A percentile compares a stretch with the other conserved stretches of the same genome.
phyloP scores from a whole-genome alignment of 2,329 filamentous ascomycete species.

The Xylariaceae sp. region DNA sequence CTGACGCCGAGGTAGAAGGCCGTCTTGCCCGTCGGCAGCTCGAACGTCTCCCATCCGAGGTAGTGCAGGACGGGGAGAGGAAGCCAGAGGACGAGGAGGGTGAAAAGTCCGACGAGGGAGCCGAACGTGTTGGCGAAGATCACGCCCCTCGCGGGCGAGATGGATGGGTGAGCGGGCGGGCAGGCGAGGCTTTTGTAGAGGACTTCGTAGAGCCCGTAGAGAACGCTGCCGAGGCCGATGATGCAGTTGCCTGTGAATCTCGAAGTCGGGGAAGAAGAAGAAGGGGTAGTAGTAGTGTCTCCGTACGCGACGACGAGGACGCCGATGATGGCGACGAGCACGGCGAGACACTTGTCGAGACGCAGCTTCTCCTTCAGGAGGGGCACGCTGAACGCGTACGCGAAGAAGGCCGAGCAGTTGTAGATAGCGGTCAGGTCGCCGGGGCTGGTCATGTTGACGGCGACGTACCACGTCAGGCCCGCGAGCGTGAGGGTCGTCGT shows the following conservation, averaged over 20 bases:
- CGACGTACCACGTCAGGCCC: constrained; percentile 91
- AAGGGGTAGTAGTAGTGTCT: constrained; percentile 50
- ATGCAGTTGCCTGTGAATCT: constrained; percentile 81
- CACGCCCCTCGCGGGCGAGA: constrained; percentile 78
- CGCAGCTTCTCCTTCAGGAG: constrained; percentile 79
- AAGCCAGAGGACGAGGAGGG: constrained; percentile 82
- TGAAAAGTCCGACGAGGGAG: constrained; percentile 80
- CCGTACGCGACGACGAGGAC: constrained; percentile 96
- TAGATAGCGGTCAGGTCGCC: constrained; percentile 96
- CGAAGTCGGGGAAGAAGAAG: constrained; percentile 45
- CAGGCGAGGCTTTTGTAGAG: constrained; percentile 92
- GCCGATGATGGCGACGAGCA: constrained; percentile 78
- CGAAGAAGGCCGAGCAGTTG: constrained; percentile 98
- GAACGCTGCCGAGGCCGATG: constrained; percentile 82
- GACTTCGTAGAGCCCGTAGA: constrained; percentile 97
- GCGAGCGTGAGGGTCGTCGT: constrained; percentile 84
- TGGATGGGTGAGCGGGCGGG: constrained; percentile 86
- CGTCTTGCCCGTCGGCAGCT: constrained; percentile 70
- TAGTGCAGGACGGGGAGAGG: constrained; percentile 80
- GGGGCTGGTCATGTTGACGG: constrained; percentile 86
- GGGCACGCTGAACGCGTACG: constrained; percentile 92
- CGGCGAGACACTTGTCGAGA: constrained; percentile 78
- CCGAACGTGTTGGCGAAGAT: constrained; percentile 94
- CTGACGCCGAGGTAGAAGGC: constrained; percentile 76
- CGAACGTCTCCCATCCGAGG: constrained; percentile 74